Conservation (phyloP, 345 rosid species). For the Brassica cretica region DNA sequence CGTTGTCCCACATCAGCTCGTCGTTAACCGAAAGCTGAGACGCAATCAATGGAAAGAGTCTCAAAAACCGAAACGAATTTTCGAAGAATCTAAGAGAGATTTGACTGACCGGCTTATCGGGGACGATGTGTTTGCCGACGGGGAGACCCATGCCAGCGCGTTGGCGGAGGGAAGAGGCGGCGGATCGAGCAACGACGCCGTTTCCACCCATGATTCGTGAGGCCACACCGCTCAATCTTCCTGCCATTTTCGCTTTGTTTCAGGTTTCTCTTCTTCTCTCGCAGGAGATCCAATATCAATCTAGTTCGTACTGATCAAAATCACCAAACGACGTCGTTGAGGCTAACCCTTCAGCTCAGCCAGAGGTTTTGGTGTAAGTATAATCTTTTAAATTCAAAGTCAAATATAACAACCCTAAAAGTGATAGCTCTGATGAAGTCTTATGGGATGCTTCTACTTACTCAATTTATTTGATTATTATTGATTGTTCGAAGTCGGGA, state of each 20-base stretch:
- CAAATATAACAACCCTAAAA: not conserved
- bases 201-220: constrained; percentile 88
- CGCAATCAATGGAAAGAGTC: not conserved
- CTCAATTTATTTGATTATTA: no score
- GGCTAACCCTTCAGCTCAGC: not conserved
- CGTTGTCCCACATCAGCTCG: constrained; percentile 95
- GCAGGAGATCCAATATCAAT: constrained; percentile 9
- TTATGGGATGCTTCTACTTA: not conserved
- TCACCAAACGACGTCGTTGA: constrained; percentile 5
- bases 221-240: constrained; percentile 70
- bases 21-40: constrained; percentile 79
- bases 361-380: not conserved
- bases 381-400: not conserved
- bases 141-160: constrained; percentile 98
- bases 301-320: not conserved
- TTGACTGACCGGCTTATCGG: not conserved
- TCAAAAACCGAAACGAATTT: not conserved
- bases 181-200: constrained; percentile 74
- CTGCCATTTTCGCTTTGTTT: constrained; percentile 59
- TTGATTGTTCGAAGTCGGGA: no score
- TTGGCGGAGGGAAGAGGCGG: constrained; percentile 72
- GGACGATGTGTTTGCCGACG: constrained; percentile 92
- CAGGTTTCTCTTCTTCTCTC: constrained; percentile 12
- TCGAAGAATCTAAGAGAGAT: not conserved
- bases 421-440: not conserved